Evolutionary conservation across 371 early-diverging fungal genomes (phyloP).

Genomic region (Smittium culicis): DNA sequence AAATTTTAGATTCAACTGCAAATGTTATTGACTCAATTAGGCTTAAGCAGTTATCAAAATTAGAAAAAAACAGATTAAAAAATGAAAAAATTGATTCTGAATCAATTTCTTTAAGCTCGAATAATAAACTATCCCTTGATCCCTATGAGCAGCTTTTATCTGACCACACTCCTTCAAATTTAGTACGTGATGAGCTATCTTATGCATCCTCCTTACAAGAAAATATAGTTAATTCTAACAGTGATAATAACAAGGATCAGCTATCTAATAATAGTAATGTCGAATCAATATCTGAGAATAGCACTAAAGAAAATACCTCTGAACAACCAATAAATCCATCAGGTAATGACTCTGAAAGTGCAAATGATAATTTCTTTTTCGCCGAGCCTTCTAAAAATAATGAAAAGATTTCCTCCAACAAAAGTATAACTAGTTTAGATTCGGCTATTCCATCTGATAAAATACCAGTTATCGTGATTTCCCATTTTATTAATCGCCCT

Average conservation of each 20-base stretch:
- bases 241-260: conserved; percentile 14
- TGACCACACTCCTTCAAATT: too few relatives aligned
- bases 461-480: conserved; percentile 78
- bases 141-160: too few relatives aligned
- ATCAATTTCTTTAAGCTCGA: too few relatives aligned
- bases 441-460: conserved; percentile 30
- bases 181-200: too few relatives aligned
- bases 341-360: not conserved
- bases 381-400: too few relatives aligned
- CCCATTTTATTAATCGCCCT: conserved; percentile 64
- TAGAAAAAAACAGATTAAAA: not conserved
- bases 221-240: too few relatives aligned
- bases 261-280: conserved; percentile 11
- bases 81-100: too few relatives aligned
- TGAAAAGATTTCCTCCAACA: not conserved
- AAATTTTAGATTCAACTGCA: conserved; percentile 40
- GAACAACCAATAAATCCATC: too few relatives aligned
- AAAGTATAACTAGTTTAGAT: not conserved
- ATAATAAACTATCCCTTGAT: too few relatives aligned
- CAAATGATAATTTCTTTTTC: conserved; percentile 1
- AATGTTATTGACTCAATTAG: conserved; percentile 30
- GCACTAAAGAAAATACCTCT: not conserved
- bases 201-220: too few relatives aligned
- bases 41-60: not conserved
- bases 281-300: not conserved